Conservation (phyloP, 352 stramenopile species). For the Phytophthora constricta region DNA sequence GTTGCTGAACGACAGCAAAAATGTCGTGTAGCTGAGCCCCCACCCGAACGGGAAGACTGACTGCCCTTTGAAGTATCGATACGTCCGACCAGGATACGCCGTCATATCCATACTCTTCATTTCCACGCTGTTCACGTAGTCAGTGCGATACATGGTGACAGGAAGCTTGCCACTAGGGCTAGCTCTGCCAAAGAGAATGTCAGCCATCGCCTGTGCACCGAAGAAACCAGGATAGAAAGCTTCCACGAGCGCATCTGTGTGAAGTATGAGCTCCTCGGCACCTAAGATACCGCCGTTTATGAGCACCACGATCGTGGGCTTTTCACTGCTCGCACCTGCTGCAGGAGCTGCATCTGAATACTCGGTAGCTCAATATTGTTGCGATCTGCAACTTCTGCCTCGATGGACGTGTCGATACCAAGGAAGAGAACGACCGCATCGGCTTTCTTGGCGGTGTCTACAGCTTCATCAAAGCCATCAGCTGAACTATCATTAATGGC, state of each 20-base stretch:
- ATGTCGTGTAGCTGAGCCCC: slow-evolving; percentile 87
- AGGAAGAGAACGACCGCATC: slow-evolving; percentile 72
- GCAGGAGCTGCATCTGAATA: slow-evolving; percentile 73
- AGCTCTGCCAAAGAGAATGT: not conserved
- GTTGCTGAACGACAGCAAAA: slow-evolving; percentile 27
- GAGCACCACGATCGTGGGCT: slow-evolving; percentile 73
- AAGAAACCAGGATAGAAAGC: slow-evolving; percentile 81
- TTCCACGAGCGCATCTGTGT: slow-evolving; percentile 61
- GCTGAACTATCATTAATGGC: not conserved
- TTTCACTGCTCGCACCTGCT: slow-evolving; percentile 40
- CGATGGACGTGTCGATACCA: slow-evolving; percentile 73
- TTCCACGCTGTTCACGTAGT: slow-evolving; percentile 68
- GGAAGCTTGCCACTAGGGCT: not conserved
- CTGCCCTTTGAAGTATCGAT: not conserved
- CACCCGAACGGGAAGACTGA: slow-evolving; percentile 59
- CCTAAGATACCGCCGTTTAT: slow-evolving; percentile 85
- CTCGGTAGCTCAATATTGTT: slow-evolving; percentile 58
- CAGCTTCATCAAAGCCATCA: slow-evolving; percentile 43
- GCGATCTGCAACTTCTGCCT: slow-evolving; percentile 67
- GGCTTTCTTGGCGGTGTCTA: slow-evolving; percentile 31
- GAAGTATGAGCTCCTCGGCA: slow-evolving; percentile 59
- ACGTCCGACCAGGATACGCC: not conserved
- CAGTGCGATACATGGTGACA: slow-evolving; percentile 59
- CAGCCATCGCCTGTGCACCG: slow-evolving; percentile 64
- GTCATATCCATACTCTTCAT: not conserved